A percentile compares a stretch with the other conserved stretches of the same genome.
Evolutionary conservation across 2,329 filamentous ascomycete genomes (phyloP).

Genomic region (Calonectria fujianensis): DNA sequence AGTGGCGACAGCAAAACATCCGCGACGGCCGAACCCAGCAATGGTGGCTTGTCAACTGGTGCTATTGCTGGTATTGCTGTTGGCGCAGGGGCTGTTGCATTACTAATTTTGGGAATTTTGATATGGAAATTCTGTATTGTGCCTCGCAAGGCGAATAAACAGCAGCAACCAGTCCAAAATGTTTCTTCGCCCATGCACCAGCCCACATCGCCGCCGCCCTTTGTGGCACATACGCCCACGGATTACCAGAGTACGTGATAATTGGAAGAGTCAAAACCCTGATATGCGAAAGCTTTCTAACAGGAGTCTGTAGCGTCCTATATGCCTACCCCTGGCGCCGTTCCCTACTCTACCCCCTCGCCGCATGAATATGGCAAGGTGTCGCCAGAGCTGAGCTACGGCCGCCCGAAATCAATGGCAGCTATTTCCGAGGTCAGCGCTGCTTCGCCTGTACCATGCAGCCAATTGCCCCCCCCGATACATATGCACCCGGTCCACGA

Average conservation of each 20-base stretch:
- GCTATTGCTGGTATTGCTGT: slow-evolving; percentile 9
- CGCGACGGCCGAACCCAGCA: neutral
- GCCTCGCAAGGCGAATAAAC: neutral
- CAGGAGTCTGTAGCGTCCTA: neutral
- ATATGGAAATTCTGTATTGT: neutral
- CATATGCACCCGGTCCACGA: slow-evolving; percentile 7
- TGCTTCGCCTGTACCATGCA: neutral
- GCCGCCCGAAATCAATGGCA: neutral
- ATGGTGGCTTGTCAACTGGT: neutral
- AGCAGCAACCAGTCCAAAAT: neutral
- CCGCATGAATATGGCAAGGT: neutral
- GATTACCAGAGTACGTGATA: slow-evolving; percentile 6
- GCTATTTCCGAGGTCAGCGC: neutral
- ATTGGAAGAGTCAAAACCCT: neutral
- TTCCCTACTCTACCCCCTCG: neutral
- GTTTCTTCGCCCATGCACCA: neutral
- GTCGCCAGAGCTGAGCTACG: neutral
- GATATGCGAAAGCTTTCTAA: neutral
- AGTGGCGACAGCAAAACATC: neutral
- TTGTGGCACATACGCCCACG: neutral
- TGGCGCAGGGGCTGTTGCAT: neutral
- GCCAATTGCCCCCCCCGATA: neutral
- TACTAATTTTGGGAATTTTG: neutral
- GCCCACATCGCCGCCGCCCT: neutral
- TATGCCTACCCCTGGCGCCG: neutral